phyloP scores from a whole-genome alignment of 345 rosid genomes.

The Sonneratia caseolaris region DNA sequence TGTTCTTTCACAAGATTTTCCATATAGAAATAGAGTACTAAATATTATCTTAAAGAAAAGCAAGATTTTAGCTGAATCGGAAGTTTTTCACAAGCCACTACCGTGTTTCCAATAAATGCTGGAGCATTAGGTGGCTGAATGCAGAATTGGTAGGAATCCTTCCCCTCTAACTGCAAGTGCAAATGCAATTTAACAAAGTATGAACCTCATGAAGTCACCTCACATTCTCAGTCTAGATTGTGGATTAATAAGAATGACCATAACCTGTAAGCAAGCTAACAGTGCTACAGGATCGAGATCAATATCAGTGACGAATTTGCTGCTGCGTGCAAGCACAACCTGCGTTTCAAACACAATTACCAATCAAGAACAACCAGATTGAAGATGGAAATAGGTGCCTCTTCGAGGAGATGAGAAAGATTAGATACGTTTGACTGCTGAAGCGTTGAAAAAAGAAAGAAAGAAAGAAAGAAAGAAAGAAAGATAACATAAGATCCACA shows the following conservation, averaged over 20 bases:
- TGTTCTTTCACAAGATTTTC: neutral
- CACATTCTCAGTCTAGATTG: neutral
- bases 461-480: neutral
- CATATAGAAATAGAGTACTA: neutral
- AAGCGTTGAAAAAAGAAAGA: neutral
- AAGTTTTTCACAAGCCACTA: constrained; percentile 13
- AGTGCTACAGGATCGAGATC: constrained; percentile 69
- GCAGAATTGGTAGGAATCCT: constrained; percentile 77
- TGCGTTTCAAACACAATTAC: constrained; percentile 19
- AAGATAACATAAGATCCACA: neutral
- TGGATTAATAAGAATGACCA: constrained; percentile 5
- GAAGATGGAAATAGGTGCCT: neutral
- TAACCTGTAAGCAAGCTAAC: constrained; percentile 79
- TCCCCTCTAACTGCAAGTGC: constrained; percentile 58
- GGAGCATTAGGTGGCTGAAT: constrained; percentile 84
- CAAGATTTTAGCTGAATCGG: neutral
- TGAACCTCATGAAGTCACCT: neutral
- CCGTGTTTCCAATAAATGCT: constrained; percentile 94
- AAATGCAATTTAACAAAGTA: neutral
- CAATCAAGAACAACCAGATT: constrained; percentile 3
- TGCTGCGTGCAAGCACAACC: constrained; percentile 90
- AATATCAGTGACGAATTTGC: constrained; percentile 49
- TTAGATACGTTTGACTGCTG: neutral
- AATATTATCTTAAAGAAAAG: neutral
- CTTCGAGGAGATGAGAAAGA: neutral